Base-by-base conservation (phyloP, 768 basidiomycete genomes). In the Suillus ampliporus region DNA sequence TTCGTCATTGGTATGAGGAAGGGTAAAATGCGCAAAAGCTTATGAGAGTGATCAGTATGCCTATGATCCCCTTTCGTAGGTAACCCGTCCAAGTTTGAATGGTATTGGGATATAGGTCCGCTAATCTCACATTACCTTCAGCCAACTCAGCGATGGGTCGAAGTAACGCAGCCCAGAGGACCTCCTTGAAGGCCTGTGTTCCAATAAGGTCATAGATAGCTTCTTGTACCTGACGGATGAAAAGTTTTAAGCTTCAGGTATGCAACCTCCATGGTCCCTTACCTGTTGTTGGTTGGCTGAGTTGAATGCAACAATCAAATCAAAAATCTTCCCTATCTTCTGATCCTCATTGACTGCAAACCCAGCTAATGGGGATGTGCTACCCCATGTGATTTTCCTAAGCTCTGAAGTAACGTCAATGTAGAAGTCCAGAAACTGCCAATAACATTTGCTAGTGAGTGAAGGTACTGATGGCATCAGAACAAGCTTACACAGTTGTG, bases 101-200 rank as follows among this genome's bases (percentile, higher is more conserved):
- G 2, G 46, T 13, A 3, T 47, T 23, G 0, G 46, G 23, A 1
- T 47, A 23, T 47, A 47, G 46, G 4, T 47, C 21, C 6, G 46
- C 46, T 23, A 23, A 23, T 47, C 46, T 47, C 14, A 6, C 23
- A 7, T 7, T 47, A 3, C 46, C 46, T 23, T 47, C 46, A 23
- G 21, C 46, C 23, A 47, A 14, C 6, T 47, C 23, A 3, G 13
- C 1, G 2, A 47, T 47, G 9, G 46, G 46, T 47, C 7, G 3
- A 1, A 47, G 21, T 47, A 47, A 15, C 2, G 13, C 46, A 47
- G 2, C 46, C 46, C 46, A 47, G 21, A 47, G 21, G 23, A 14
- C 46, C 46, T 47, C 46, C 46, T 23, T 23, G 46, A 47, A 47
- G 14, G 46, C 46, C 23, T 47, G 46, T 23, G 46, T 47, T 47